Conservation (phyloP, 257 asterid genomes). For the Fraxinus americana region DNA sequence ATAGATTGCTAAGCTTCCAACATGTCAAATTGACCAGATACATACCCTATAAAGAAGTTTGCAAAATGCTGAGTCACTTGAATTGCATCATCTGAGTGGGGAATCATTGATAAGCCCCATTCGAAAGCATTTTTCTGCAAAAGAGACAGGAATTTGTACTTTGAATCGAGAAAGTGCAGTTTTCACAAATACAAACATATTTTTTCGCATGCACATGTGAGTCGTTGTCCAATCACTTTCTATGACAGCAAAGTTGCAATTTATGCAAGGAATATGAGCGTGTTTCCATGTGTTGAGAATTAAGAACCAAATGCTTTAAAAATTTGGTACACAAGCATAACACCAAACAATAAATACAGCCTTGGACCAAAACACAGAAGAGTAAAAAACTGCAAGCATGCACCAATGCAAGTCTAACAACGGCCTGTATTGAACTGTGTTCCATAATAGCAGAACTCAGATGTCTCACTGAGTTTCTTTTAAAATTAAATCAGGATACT, state of each 20-base stretch:
- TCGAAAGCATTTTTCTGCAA: constrained; percentile 95
- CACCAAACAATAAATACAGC: neutral
- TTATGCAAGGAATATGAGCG: neutral
- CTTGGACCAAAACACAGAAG: neutral
- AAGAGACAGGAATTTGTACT: constrained; percentile 9
- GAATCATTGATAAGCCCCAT: constrained; percentile 87
- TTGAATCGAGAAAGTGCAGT: neutral
- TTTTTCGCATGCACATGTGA: neutral
- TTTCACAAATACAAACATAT: neutral
- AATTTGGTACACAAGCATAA: neutral
- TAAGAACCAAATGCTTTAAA: neutral
- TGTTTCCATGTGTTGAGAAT: neutral
- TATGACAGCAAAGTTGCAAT: neutral
- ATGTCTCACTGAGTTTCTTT: neutral
- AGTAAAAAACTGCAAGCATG: neutral
- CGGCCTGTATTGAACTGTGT: neutral
- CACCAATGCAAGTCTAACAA: neutral
- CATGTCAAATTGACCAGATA: constrained; percentile 1
- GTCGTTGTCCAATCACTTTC: neutral
- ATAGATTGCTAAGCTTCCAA: constrained; percentile 6
- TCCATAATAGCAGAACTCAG: constrained; percentile 2
- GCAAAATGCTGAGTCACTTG: constrained; percentile 95
- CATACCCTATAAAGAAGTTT: constrained; percentile 77
- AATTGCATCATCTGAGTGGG: constrained; percentile 94
- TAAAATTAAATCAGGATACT: neutral